Base-by-base conservation (phyloP, 169 alveolate species). In the Pseudocohnilembus persalinus region DNA sequence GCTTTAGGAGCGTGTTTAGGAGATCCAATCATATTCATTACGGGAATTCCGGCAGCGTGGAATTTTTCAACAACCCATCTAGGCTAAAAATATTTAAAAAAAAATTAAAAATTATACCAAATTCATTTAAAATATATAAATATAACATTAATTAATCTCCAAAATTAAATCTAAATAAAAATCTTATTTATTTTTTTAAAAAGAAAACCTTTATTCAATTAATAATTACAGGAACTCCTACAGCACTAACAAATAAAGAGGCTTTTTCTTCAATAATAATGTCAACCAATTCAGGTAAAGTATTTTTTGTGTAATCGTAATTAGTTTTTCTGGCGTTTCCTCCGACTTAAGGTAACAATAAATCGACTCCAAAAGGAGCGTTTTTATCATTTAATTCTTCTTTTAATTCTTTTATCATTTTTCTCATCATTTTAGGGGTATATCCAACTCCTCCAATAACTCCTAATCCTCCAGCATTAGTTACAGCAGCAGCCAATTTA, bases 21-120 rank as follows among this genome's bases (percentile, higher is more conserved):
- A 0, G 87, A 83, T 27, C 91, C 91, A 65, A 88, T 84, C 90
- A 85, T 85, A 81, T 85, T 85, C 77, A 82, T 63, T 0, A 76
- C 68, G 29, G 83, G 63, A 11, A 81, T 73, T 24, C 68, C 68
- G 25, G 4, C 26, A 83, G 26, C 30, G 63, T 85, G 83, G 82
- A 82, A 75, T 31, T 77, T 85, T 33, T 77, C 90, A 26, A 81
- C 79, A 25, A 76, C 90, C 83, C 88, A 33, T 63, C 76, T 24
- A 74, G 88, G 68, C 76, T 49, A 49, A 11, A 11, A 49, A 49
- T 49, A 49, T 49, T 49, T 11, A 49, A 20, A 49, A 49, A 49
- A 49, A 49, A 11, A 11, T 49, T 11, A 49, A 11, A 49, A 49
- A 49, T 11, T 11, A 49, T 49, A 49, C 4, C 4, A 11, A 49